These are phyloP conservation scores for Daldinia concentrica DNA, from an alignment of 495 filamentous ascomycete species.

Conservation along the genomic window DNA sequence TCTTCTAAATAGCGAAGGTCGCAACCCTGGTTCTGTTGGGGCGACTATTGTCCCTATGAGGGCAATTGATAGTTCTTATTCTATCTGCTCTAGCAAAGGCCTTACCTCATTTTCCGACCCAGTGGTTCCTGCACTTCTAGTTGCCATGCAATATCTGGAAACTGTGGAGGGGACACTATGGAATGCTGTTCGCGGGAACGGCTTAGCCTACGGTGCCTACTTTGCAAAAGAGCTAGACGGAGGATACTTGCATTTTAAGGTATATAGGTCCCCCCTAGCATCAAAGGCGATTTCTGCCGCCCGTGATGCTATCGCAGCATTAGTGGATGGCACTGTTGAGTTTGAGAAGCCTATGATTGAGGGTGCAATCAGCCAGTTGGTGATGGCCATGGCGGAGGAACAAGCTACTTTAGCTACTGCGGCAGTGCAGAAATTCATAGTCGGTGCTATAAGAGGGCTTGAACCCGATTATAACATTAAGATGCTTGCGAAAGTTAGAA, in stretches of 20 bases:
- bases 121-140: conserved; percentile 80
- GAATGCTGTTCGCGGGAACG: conserved; percentile 89
- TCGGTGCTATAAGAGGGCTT: conserved; percentile 78
- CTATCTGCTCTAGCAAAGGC: conserved; percentile 76
- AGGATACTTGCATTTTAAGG: conserved; percentile 79
- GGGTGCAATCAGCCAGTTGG: conserved; percentile 87
- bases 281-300: conserved; percentile 85
- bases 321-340: conserved; percentile 62
- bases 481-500: conserved; percentile 78
- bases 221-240: conserved; percentile 79
- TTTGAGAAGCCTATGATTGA: conserved; percentile 88
- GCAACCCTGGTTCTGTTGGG: conserved; percentile 72
- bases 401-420: conserved; percentile 84
- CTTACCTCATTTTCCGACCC: conserved; percentile 79
- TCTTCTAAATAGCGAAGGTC: conserved; percentile 75
- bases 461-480: conserved; percentile 80
- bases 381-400: conserved; percentile 83
- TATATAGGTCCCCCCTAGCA: conserved; percentile 90
- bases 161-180: conserved; percentile 94
- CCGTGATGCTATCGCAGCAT: conserved; percentile 69
- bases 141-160: conserved; percentile 90
- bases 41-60: conserved; percentile 88
- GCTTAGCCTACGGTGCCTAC: conserved; percentile 85
- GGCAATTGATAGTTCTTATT: conserved; percentile 92
- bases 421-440: conserved; percentile 81